Base-by-base conservation (phyloP, 2,329 filamentous ascomycete species). In the Monosporascus sp. region DNA sequence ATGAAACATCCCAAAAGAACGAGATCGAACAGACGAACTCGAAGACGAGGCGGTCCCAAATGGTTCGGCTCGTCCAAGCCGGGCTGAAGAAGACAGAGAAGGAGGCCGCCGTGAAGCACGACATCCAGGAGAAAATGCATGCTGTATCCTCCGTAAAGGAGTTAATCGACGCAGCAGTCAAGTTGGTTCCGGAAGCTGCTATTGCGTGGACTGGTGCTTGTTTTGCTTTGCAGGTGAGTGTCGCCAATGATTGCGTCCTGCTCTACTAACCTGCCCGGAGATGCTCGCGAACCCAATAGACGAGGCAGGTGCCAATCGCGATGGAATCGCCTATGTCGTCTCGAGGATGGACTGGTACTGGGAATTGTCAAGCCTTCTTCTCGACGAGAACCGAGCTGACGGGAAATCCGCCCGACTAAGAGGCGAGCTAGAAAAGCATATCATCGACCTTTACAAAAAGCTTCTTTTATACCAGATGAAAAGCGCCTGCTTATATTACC, bases 381-480 rank as follows among this genome's bases (percentile, higher is more conserved):
- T 71, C 6, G 53, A 65, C 54, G 51, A 65, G 26, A 51, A 44
- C 27, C 47, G 51, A 1, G 4, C 1, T 31, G 5, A 27, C 27
- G 20, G 52, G 37, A 54, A 26, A n/a, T n/a, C 27, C 8, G 6
- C 52, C 19, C 51, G 51, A 20, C 19, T 67, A 20, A 55, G 53
- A 49, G 17, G 2, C 37, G 40, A 65, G 41, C 50, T 67, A 20
- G 54, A 69, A 46, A 52, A 58, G 7, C 50, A 48, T 7, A 60
- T 75, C 17, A 50, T 68, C 27, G 41, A 65, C 27, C 68, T 76
- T 24, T 76, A 75, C 55, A 61, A 68, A 52, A 63, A 60, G 50
- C 63, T 76, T 27, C 65, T 76, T n/a, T 37, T 58, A 3, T 75
- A 72, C 56, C 65, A 71, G 57, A 74, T 75, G 52, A 72, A 70